Conservation (phyloP, 345 rosid species). For the Pelargonium nanum region DNA sequence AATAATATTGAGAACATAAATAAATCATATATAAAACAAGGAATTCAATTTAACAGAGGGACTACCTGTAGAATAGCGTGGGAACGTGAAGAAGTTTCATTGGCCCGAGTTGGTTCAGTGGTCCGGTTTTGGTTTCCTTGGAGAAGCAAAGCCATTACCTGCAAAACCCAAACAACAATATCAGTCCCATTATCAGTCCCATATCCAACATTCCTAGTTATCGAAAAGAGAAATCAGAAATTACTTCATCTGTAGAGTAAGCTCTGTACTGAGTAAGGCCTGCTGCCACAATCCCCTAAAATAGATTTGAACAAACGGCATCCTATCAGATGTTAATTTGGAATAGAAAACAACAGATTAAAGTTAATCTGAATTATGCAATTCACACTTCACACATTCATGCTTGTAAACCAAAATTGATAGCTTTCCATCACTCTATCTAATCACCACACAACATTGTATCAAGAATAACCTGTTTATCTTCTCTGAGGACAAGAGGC, state of each 20-base stretch:
- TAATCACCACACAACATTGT: too few relatives aligned
- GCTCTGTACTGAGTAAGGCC: constrained; percentile 94
- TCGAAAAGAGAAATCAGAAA: constrained; percentile 1
- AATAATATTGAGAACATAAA: neutral
- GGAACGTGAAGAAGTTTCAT: constrained; percentile 93
- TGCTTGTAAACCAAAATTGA: neutral
- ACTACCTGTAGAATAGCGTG: constrained; percentile 92
- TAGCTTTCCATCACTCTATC: too few relatives aligned
- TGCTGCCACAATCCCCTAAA: constrained; percentile 83
- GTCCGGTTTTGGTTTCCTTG: constrained; percentile 90
- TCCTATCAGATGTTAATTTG: neutral
- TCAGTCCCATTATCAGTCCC: constrained; percentile 7
- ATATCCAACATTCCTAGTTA: neutral
- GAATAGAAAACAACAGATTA: neutral
- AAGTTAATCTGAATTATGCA: too few relatives aligned
- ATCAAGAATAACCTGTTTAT: constrained; percentile 48
- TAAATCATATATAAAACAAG: neutral
- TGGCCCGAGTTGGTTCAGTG: constrained; percentile 85
- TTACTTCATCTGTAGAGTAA: constrained; percentile 88
- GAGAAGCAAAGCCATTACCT: constrained; percentile 93
- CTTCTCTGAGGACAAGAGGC: constrained; percentile 89
- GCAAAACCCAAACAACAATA: constrained; percentile 11
- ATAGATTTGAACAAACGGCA: constrained; percentile 6
- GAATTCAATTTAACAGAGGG: neutral
- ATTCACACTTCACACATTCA: too few relatives aligned